Evolutionary conservation across 805 yeast genomes (phyloP), one percentile per base, ranked within the genome.

Genomic region (Ogataea methanolica): DNA sequence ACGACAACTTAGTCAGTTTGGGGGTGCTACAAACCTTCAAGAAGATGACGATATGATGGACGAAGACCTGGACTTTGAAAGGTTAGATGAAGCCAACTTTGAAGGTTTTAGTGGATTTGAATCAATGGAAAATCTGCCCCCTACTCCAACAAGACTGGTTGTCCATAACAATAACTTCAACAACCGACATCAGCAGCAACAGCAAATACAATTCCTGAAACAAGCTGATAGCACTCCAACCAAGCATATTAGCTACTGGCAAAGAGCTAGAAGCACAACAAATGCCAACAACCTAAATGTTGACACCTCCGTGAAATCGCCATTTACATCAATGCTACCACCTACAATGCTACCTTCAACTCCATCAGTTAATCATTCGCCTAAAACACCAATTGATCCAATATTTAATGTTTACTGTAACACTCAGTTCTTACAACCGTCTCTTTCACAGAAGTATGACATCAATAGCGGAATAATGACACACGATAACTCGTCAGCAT

Each of bases 91-190:
- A 17, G 57, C 52, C 4, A 50, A 61, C 36, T 67, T 65, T 44
- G 60, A 56, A 43, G 61, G 62, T 4, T 60, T 62, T 41, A 41
- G 52, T 12, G 50, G 44, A 8, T 52, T 58, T 43, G 63, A 47
- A 6, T 48, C 55, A 9, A 41, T 53, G 23, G 61, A 56, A 11
- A 60, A 61, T 44, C 50, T 63, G 12, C 78, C 78, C 7, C 69
- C 75, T 6, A 73, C 77, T 0, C 79, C 78, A 36, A 73, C 78
- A 2, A 66, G 70, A 34, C 50, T 62, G 19, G 64, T 62, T 33
- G 52, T 47, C 39, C 21, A 36, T 16, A 39, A 19, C 16, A 41
- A 21, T 22, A 11, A 42, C 46, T 29, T 26, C 31, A 26, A 9
- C 31, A 26, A 26, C 31, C 31, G 9, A 9, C 31, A 26, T 3